phyloP scores from a whole-genome alignment of 257 asterid species.

The Echites panduratus region DNA sequence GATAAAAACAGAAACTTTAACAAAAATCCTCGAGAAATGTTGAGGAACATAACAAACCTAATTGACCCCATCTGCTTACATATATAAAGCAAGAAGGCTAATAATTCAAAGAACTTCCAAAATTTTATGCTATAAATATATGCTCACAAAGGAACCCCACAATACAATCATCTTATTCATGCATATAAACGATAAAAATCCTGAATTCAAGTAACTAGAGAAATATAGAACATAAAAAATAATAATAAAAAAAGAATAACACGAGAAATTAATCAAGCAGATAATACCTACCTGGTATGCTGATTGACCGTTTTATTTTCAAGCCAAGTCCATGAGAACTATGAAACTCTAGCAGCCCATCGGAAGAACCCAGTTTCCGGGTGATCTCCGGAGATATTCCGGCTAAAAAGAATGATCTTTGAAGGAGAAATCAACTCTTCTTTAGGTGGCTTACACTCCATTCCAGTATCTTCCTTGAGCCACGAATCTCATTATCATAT shows the following conservation, averaged over 20 bases:
- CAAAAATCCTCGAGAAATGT: neutral
- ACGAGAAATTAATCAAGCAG: neutral
- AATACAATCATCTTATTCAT: neutral
- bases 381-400: conserved; percentile 22
- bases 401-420: conserved; percentile 19
- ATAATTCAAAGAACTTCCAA: neutral
- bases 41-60: neutral
- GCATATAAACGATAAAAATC: neutral
- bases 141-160: too few species aligned
- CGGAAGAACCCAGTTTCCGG: conserved; percentile 24
- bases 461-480: conserved; percentile 13
- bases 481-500: neutral
- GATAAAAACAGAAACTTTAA: neutral
- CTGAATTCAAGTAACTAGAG: neutral
- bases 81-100: neutral
- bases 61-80: neutral
- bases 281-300: conserved; percentile 21
- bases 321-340: neutral
- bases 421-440: conserved; percentile 12
- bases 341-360: conserved; percentile 12
- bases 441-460: conserved; percentile 19
- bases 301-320: neutral
- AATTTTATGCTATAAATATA: neutral
- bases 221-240: neutral
- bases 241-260: neutral